Evolutionary conservation across 2,329 filamentous ascomycete species (phyloP), one percentile per base, ranked within the genome.

Genomic region (Fusarium torreyae): DNA sequence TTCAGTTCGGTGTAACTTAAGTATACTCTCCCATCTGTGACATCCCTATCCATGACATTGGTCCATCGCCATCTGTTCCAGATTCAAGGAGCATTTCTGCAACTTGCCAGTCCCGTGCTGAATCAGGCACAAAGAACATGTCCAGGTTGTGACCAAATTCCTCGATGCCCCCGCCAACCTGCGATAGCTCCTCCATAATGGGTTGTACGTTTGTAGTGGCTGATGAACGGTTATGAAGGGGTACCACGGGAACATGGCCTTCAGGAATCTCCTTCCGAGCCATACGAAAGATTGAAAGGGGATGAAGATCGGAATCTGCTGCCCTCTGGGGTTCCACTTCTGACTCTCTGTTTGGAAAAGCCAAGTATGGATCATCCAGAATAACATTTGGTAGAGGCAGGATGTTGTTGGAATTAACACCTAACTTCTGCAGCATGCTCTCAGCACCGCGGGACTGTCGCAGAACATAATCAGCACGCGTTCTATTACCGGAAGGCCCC

Each of bases 301-400:
- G 60, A 20, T 64, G 56, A 18, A 64, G 60, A 38, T 54, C 60
- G 7, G 43, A 64, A 40, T 64, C 60, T n/a, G 60, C 49, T 10
- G 60, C 55, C 20, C 54, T 43, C 17, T 57, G 54, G 7, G 54
- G 33, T 17, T 33, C 52, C 14, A 18, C 22, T 45, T 44, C 48
- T 5, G 49, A 38, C 15, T 53, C 56, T 50, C 59, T 31, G 36
- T 20, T 49, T 6, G 54, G 59, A 8, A 57, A 57, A 15, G 54
- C 46, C 8, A 63, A 28, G 31, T 58, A 53, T 10, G 59, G 59
- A 26, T 63, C 59, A 15, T 63, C 59, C 9, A 63, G 15, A 33
- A 68, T 65, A 34, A 68, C 46, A 11, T 64, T 56, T 7, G 64
- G 64, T 9, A 68, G 50, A 15, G 64, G 64, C 2, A 60, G 56